Evolutionary conservation across 2,329 filamentous ascomycete genomes (phyloP), one percentile per base, ranked within the genome.

Genomic region (Cercospora citrullina): DNA sequence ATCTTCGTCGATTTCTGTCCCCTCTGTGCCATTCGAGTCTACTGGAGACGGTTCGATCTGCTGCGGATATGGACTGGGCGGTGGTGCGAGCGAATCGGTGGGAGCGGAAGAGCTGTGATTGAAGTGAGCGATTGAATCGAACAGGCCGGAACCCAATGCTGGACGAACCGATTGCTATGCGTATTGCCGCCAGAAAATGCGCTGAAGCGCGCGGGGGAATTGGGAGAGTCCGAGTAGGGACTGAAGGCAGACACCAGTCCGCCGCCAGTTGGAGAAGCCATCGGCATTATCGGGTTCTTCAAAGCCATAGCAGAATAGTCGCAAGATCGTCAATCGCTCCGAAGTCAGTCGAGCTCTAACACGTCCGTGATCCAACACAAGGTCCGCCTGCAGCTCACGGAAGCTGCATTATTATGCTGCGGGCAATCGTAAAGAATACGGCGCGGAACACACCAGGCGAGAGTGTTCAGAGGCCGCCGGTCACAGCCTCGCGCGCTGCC

Each of bases 1-100:
- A 71, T 93, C 91, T 71, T 94, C 92, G 70, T 95, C 92, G 64
- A 95, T 93, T 77, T 95, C 92, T 10, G 92, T 94, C 45, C 87
- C 89, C 75, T 90, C 91, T 26, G 92, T 95, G 68, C 91, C 91
- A 77, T 91, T 94, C 45, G 92, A 95, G 61, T 93, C 93, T 26
- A 94, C 91, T 7, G 92, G 92, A 18, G 92, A 94, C 9, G 92
- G 92, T 48, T 92, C 91, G 63, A 93, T 90, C 72, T 69, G 90
- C 85, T 80, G 88, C 86, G 77, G 87, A 79, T 83, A 90, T 31
- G 82, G 83, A 70, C 81, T 84, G 16, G 80, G 79, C 42, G 81
- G 82, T 48, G 82, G 83, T 55, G 81, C 77, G 62, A 85, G 79
- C 72, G 82, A 81, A 75, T 84, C 82, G 66, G 77, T 80, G 63